Evolutionary conservation across 805 yeast species (phyloP).

Genomic region (Starmera amethionina): DNA sequence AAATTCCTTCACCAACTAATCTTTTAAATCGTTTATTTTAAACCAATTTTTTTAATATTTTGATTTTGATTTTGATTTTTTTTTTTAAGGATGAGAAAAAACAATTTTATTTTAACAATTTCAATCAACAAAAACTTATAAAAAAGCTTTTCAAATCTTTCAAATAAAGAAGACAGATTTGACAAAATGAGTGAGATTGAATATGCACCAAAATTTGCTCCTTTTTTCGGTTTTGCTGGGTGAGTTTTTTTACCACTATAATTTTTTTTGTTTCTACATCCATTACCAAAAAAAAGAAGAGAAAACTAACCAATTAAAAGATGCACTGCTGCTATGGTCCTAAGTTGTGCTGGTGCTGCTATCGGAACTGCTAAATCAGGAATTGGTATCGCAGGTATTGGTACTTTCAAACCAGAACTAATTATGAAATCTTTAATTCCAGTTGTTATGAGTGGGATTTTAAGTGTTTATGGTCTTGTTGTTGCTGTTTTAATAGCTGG

Average conservation of each 20-base stretch:
- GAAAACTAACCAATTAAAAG: conserved; percentile 14
- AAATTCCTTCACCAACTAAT: too few species aligned
- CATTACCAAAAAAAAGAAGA: too few species aligned
- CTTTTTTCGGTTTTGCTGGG: conserved; percentile 97
- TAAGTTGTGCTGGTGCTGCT: conserved; percentile 97
- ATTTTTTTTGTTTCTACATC: too few species aligned
- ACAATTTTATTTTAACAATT: too few species aligned
- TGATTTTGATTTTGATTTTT: too few species aligned
- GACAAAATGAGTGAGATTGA: conserved; percentile 25
- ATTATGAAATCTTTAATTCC: conserved; percentile 95
- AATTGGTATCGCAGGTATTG: conserved; percentile 95
- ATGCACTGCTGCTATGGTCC: conserved; percentile 84
- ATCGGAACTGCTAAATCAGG: conserved; percentile 98
- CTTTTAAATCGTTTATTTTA: too few species aligned
- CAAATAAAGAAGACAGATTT: too few species aligned
- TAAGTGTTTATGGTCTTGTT: conserved; percentile 93
- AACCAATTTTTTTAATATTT: too few species aligned
- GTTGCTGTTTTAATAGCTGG: conserved; percentile 95
- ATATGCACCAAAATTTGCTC: conserved; percentile 86
- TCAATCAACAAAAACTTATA: too few species aligned
- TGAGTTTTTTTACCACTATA: conserved; percentile 15
- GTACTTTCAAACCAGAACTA: conserved; percentile 93
- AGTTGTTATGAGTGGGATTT: conserved; percentile 96
- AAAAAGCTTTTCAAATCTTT: too few species aligned
- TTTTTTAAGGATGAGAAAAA: too few species aligned